A percentile compares a stretch with the other conserved stretches of the same genome.
phyloP scores from a whole-genome alignment of 306 rosid species.

The Leucaena leucocephala region DNA sequence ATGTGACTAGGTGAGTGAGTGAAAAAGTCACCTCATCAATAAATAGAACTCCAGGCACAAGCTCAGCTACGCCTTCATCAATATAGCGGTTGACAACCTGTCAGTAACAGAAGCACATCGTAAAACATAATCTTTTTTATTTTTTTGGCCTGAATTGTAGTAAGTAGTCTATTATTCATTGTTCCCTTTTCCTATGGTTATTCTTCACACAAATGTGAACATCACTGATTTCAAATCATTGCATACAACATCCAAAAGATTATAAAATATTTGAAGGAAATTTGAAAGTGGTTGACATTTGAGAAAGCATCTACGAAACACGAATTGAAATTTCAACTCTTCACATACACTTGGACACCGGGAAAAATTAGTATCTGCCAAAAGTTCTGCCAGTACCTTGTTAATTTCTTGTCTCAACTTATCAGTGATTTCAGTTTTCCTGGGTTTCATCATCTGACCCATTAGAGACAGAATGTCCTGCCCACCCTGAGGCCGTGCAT shows the following conservation, averaged over 20 bases:
- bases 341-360: not conserved
- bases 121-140: not conserved
- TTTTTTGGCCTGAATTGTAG: not conserved
- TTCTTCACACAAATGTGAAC: not conserved
- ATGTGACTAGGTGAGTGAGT: slow-evolving; percentile 10
- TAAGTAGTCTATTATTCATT: not conserved
- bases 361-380: slow-evolving; percentile 16
- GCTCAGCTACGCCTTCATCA: slow-evolving; percentile 98
- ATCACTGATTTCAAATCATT: slow-evolving; percentile 18
- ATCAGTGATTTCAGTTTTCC: slow-evolving; percentile 94
- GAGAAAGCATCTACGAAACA: not conserved
- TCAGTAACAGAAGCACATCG: slow-evolving; percentile 40
- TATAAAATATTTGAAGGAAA: not conserved
- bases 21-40: slow-evolving; percentile 62
- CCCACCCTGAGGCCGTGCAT: slow-evolving; percentile 96
- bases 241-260: slow-evolving; percentile 13
- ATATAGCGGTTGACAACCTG: slow-evolving; percentile 95
- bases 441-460: slow-evolving; percentile 99
- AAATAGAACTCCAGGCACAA: slow-evolving; percentile 97
- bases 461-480: slow-evolving; percentile 92
- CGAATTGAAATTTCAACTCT: slow-evolving; percentile 1
- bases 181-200: not conserved
- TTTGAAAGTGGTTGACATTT: slow-evolving; percentile 9
- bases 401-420: slow-evolving; percentile 89
- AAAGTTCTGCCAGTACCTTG: slow-evolving; percentile 56